Percentiles rank a stretch among this genome's conserved stretches.
Evolutionary conservation across 108 stramenopile species (phyloP).

Genomic region (Cyclotella baltica): DNA sequence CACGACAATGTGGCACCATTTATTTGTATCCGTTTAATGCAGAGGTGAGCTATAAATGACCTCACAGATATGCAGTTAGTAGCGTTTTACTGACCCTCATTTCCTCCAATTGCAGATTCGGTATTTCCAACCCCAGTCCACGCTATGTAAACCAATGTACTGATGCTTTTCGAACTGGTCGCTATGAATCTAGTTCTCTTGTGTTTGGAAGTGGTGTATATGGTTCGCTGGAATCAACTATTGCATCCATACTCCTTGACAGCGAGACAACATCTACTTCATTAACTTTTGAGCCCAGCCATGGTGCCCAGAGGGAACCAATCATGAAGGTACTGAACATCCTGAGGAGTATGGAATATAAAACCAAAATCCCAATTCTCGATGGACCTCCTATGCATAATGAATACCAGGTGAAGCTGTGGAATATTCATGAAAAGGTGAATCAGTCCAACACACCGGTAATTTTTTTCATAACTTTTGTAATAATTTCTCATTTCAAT

Average conservation of each 20-base stretch:
- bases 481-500: too few relatives aligned
- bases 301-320: constrained; percentile 69
- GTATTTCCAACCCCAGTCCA: constrained; percentile 72
- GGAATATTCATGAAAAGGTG: constrained; percentile 46
- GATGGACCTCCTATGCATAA: constrained; percentile 40
- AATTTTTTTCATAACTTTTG: too few relatives aligned
- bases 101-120: too few relatives aligned
- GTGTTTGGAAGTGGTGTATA: constrained; percentile 59
- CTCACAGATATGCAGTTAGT: too few relatives aligned
- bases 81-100: too few relatives aligned
- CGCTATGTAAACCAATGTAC: constrained; percentile 58
- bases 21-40: constrained; percentile 60
- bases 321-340: constrained; percentile 62
- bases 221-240: constrained; percentile 65
- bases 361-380: constrained; percentile 22
- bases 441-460: too few relatives aligned
- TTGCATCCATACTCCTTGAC: constrained; percentile 68
- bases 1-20: constrained; percentile 73
- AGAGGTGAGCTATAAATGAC: too few relatives aligned
- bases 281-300: constrained; percentile 62
- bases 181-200: constrained; percentile 38
- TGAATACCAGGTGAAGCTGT: constrained; percentile 22
- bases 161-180: constrained; percentile 65
- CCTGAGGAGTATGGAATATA: constrained; percentile 65
- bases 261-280: constrained; percentile 56